Conservation (phyloP, 2,329 filamentous ascomycete species). For the Parastagonospora nodorum region DNA sequence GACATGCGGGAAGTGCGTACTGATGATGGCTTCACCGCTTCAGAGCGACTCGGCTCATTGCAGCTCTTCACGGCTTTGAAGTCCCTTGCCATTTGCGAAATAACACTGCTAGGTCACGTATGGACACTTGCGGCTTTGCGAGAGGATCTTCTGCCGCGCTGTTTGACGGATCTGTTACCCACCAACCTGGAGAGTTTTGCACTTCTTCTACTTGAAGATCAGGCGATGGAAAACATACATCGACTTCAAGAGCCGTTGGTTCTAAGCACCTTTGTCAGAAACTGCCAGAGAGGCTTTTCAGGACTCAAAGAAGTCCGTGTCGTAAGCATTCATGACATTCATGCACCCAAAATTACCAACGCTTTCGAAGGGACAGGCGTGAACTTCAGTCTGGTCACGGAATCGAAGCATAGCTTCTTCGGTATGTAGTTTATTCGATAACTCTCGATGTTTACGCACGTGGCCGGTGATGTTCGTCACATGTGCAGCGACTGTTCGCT, state of each 20-base stretch:
- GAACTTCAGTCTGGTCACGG: too few species aligned
- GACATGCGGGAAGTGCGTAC: slow-evolving; percentile 16
- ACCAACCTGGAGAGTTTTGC: background rate
- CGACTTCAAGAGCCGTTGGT: background rate
- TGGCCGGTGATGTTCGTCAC: too few species aligned
- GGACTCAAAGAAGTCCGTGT: background rate
- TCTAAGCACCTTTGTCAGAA: background rate
- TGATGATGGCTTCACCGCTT: background rate
- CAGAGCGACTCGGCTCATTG: slow-evolving; percentile 10
- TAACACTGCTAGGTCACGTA: background rate
- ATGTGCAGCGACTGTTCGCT: too few species aligned
- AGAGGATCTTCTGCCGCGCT: background rate
- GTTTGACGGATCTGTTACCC: background rate
- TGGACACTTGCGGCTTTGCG: background rate
- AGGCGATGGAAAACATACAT: background rate
- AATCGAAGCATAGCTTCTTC: too few species aligned
- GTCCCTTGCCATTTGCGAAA: slow-evolving; percentile 13
- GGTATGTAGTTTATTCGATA: too few species aligned
- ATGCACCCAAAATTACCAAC: background rate
- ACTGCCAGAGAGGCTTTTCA: background rate
- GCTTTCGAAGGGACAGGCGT: too few species aligned
- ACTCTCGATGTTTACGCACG: too few species aligned
- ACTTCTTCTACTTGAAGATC: background rate
- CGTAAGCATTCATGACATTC: background rate
- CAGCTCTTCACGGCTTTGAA: slow-evolving; percentile 10